Conservation (phyloP, 2,329 filamentous ascomycete genomes). For the Amphichorda felina region DNA sequence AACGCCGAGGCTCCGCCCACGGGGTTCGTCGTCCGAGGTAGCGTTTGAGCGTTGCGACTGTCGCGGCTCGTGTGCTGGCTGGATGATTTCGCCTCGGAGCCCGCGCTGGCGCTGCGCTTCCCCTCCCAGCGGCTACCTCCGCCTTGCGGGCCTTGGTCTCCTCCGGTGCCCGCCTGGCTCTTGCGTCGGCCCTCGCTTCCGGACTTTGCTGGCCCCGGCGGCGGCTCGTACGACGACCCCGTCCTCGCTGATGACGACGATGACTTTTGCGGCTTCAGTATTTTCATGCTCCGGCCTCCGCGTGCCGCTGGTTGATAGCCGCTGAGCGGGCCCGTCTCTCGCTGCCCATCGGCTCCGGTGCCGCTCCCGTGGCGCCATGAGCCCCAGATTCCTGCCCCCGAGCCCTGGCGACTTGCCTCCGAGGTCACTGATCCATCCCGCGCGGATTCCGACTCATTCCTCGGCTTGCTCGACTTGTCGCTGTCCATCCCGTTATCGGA, state of each 20-base stretch:
- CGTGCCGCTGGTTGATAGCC: slow-evolving; percentile 60
- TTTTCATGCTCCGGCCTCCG: slow-evolving; percentile 68
- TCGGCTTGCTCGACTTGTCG: slow-evolving; percentile 20
- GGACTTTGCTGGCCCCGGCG: slow-evolving; percentile 28
- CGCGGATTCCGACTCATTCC: slow-evolving; percentile 10
- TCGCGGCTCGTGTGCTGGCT: slow-evolving; percentile 22
- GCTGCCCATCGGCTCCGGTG: slow-evolving; percentile 40
- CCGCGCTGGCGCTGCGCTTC: slow-evolving; percentile 36
- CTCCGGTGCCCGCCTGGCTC: slow-evolving; percentile 29
- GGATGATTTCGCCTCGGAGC: slow-evolving; percentile 20
- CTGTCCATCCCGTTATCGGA: slow-evolving; percentile 33
- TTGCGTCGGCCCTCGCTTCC: slow-evolving; percentile 38
- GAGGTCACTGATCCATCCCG: slow-evolving; percentile 16
- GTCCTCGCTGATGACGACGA: slow-evolving; percentile 38
- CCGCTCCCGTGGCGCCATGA: slow-evolving; percentile 54
- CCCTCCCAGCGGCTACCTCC: slow-evolving; percentile 43
- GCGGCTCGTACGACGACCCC: slow-evolving; percentile 39
- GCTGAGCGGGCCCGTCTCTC: slow-evolving; percentile 41
- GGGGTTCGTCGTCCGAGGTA: slow-evolving; percentile 61
- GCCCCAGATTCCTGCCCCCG: slow-evolving; percentile 51
- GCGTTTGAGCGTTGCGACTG: slow-evolving; percentile 16
- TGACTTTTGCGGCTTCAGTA: slow-evolving; percentile 68
- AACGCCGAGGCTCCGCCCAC: slow-evolving; percentile 90
- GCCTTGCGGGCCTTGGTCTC: not conserved
- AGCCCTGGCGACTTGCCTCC: slow-evolving; percentile 28